A percentile compares a stretch with the other conserved stretches of the same genome.
phyloP scores from a whole-genome alignment of 495 filamentous ascomycete genomes.

The Xylaria cubensis region DNA sequence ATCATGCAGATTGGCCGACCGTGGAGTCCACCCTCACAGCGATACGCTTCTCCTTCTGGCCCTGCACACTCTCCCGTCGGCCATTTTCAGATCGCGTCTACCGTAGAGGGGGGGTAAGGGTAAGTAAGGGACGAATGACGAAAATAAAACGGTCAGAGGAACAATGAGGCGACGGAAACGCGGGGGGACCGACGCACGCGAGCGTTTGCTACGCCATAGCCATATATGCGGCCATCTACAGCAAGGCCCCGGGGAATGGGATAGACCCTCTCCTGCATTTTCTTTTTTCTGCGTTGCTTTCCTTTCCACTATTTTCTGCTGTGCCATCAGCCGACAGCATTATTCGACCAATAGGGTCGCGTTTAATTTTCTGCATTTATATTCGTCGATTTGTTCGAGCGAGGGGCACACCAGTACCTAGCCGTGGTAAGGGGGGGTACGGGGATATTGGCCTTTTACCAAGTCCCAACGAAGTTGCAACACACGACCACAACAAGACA shows the following conservation, averaged over 20 bases:
- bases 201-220: conserved; percentile 25
- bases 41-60: conserved; percentile 32
- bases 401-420: conserved; percentile 22
- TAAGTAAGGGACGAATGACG: conserved; percentile 2
- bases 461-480: conserved; percentile 8
- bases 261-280: conserved; percentile 18
- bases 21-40: conserved; percentile 36
- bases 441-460: conserved; percentile 11
- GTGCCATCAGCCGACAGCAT: conserved; percentile 24
- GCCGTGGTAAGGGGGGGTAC: background rate
- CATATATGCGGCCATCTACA: conserved; percentile 28
- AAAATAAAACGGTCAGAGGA: conserved; percentile 25
- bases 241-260: conserved; percentile 24
- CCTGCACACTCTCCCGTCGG: conserved; percentile 20
- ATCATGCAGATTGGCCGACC: conserved; percentile 40
- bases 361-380: conserved; percentile 18
- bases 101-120: conserved; percentile 9
- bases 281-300: background rate
- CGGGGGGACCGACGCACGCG: conserved; percentile 19
- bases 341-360: conserved; percentile 26
- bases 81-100: conserved; percentile 24
- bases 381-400: conserved; percentile 24
- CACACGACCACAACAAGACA: conserved; percentile 12
- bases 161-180: conserved; percentile 26
- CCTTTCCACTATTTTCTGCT: conserved; percentile 22